Percentiles rank a stretch among this genome's conserved stretches.
These are phyloP conservation scores for Pseudozyma pruni DNA, from an alignment of 1,284 basidiomycete species.

Conservation along the genomic window DNA sequence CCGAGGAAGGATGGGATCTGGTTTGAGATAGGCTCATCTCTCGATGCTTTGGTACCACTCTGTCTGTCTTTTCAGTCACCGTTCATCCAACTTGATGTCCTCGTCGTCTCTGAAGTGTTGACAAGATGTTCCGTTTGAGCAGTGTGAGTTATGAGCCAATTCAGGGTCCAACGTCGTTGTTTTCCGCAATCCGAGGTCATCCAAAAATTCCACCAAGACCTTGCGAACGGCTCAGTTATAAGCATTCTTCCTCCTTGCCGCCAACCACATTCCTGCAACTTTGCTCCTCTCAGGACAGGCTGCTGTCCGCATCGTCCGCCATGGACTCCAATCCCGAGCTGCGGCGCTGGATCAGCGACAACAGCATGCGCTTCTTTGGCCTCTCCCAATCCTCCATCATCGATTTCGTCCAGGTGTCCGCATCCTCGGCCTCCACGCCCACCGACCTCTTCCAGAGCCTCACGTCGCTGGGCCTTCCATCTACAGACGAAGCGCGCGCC, in stretches of 20 bases:
- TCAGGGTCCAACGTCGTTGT: constrained; percentile 6
- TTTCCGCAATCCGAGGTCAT: constrained; percentile 9
- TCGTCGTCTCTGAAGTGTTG: too few species aligned
- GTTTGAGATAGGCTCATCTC: too few species aligned
- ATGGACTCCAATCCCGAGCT: constrained; percentile 37
- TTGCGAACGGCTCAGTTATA: constrained; percentile 8
- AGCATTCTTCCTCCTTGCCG: background rate
- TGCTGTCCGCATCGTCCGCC: background rate
- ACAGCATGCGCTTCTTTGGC: constrained; percentile 60
- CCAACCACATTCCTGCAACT: too few species aligned
- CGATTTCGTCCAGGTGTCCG: constrained; percentile 68
- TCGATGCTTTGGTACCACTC: too few species aligned
- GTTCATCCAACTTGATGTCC: too few species aligned
- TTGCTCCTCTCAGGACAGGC: too few species aligned
- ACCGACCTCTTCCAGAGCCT: constrained; percentile 81
- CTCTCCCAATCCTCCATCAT: constrained; percentile 59
- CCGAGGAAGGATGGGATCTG: constrained; percentile 38
- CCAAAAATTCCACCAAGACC: background rate
- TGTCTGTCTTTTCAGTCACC: too few species aligned
- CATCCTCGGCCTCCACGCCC: constrained; percentile 82
- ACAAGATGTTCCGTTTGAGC: too few species aligned
- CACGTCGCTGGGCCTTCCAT: constrained; percentile 80
- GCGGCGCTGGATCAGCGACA: constrained; percentile 62
- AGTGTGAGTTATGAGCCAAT: too few species aligned
- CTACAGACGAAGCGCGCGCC: constrained; percentile 79